Base-by-base conservation (phyloP, 2,329 filamentous ascomycete genomes). In the Anthostomella pinea region DNA sequence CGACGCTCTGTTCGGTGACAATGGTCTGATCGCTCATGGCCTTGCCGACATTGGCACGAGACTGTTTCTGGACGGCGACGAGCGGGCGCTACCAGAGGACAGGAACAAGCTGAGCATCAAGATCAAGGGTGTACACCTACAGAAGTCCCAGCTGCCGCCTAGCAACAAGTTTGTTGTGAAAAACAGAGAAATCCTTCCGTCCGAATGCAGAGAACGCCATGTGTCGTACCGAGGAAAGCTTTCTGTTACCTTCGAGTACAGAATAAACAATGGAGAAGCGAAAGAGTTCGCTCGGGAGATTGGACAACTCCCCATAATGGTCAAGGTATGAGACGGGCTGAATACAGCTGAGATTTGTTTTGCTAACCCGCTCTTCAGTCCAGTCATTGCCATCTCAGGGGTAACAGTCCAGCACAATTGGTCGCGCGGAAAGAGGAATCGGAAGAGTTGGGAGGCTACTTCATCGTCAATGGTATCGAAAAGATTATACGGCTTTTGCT, bases 401-500 rank as follows among this genome's bases (percentile, higher is more conserved):
- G 85, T 45, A 83, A 90, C 54, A 83, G 87, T 5, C 93, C 93
- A 0, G 83, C 83, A 8, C 75, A 85, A 54, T 75, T 98, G 11
- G 88, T 97, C 19, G 75, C 85, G 46, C 80, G 81, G 43, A 95
- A 96, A 61, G 93, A 98, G 66, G 93, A 98, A 64, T 86, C 90
- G 0, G 93, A 98, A 64, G 93, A 98, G 64, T 68, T 97, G 20
- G 93, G 93, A 23, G 93, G 93, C 28, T 98, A 97, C 64, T 98
- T 97, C 59, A 81, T 98, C 54, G 86, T 98, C 56, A 98, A 98
- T 62, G 93, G 93, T 48, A 95, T 90, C 57, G 93, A 98, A 64
- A 97, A 96, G 69, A 79, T 97, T 39, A 89, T 97, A 53, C 87
- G 93, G 58, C 81, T 97, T 70, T 74, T 98, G 45, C 83, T 95